Evolutionary conservation across 139 green algal species (phyloP).

Genomic region (Astrephomene gubernaculifera): DNA sequence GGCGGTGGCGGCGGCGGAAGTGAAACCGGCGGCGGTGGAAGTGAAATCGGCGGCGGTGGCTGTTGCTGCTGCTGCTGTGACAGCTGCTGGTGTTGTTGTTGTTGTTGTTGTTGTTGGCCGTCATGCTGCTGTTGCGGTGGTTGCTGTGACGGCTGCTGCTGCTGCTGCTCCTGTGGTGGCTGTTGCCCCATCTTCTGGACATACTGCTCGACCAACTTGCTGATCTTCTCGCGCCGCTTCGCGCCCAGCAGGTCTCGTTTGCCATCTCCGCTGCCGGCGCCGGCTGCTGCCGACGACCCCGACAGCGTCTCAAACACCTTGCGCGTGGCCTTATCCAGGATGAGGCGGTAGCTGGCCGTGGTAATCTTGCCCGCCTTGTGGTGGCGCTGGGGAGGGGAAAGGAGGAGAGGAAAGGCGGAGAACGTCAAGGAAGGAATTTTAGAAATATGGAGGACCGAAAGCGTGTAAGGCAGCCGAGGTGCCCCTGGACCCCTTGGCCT

Average conservation of each 20-base stretch:
- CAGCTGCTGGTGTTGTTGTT: too few species aligned
- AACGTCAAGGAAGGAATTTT: background rate
- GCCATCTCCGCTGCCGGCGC: slow-evolving; percentile 9
- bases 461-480: too few species aligned
- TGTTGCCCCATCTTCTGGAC: slow-evolving; percentile 12
- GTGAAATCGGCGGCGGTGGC: background rate
- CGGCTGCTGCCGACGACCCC: background rate
- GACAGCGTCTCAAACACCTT: slow-evolving; percentile 34
- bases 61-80: too few species aligned
- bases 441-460: too few species aligned
- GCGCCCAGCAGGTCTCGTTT: background rate
- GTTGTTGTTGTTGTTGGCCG: background rate
- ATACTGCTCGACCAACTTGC: slow-evolving; percentile 35
- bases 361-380: slow-evolving; percentile 27
- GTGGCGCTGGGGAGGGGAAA: background rate
- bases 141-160: background rate
- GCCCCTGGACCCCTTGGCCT: too few species aligned
- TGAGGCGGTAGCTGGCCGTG: slow-evolving; percentile 13
- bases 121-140: background rate
- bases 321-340: slow-evolving; percentile 27
- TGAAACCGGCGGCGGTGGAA: background rate
- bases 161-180: too few species aligned
- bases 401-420: background rate
- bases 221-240: slow-evolving; percentile 35
- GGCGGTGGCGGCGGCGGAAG: background rate